Evolutionary conservation across 139 green algal species (phyloP).

Genomic region (Deuterostichococcus epilithicus): DNA sequence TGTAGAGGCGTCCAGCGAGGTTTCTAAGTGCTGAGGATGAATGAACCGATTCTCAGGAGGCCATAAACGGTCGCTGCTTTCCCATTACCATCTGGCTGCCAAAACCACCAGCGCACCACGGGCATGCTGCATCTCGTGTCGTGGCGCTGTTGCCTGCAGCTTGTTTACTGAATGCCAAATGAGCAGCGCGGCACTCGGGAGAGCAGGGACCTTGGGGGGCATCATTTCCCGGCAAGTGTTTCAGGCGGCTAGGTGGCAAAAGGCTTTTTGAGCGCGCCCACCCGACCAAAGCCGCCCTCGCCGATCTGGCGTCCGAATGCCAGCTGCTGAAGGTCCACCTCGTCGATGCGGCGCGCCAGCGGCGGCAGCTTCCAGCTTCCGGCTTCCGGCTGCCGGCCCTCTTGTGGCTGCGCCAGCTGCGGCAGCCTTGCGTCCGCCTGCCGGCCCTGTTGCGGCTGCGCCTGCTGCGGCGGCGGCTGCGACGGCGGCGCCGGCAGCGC

Average conservation of each 20-base stretch:
- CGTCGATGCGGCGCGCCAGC: background rate
- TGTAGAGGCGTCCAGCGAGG: constrained; percentile 4
- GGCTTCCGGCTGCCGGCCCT: too few species aligned
- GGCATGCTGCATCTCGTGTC: background rate
- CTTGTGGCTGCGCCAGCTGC: too few species aligned
- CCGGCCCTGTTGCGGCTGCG: background rate
- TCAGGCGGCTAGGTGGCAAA: too few species aligned
- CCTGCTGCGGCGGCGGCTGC: background rate
- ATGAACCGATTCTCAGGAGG: background rate
- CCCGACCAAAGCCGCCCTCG: constrained; percentile 60
- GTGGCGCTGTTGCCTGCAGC: background rate
- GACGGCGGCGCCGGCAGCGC: too few species aligned
- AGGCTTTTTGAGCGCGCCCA: constrained; percentile 5
- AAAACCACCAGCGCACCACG: background rate
- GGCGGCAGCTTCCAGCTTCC: background rate
- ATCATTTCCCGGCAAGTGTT: too few species aligned
- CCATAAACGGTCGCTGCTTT: background rate
- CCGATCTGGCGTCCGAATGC: constrained; percentile 49
- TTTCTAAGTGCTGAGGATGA: background rate
- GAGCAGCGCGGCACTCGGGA: background rate
- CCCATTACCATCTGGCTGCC: background rate
- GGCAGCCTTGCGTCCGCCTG: too few species aligned
- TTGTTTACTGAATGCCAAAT: background rate
- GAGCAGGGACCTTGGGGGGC: too few species aligned
- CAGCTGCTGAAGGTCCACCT: constrained; percentile 29